Base-by-base conservation (phyloP, 2,329 filamentous ascomycete species). In the Plenodomus lindquistii region DNA sequence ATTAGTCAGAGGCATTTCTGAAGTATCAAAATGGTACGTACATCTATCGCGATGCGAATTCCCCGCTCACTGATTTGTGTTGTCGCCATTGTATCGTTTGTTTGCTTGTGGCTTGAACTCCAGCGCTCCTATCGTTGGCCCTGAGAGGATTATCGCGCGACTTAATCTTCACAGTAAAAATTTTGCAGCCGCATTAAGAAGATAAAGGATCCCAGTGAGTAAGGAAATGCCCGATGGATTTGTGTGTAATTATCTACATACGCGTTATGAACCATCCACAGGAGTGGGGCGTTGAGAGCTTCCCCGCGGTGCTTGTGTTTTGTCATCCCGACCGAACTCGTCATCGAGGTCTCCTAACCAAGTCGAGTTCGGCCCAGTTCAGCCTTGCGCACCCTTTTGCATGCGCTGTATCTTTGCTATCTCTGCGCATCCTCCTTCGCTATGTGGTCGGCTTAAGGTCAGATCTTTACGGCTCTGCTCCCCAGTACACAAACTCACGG, bases 1-100 rank as follows among this genome's bases (percentile, higher is more conserved):
- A 40, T 24, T 21, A 31, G 43, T 59, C 48, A 65, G 52, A 40
- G 36, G 10, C 6, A 24, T 24, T 24, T 24, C 5, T 31, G 15
- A 8, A 31, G 11, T 4, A 15, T 31, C 41, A 22, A 24, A 29
- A 34, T 6, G 16, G 5, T 38, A 44, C 60, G 27, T 57, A 75
- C 73, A 46, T 80, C 78, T 54, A 91, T 91, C 58, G 88, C 87
- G 60, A 91, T 90, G 66, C 86, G 85, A 62, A 90, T 85, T 48
- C 86, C 86, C 54, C 83, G 80, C 57, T 51, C 44, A 22, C 54
- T 51, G n/a, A 62, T 62, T 24, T 63, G 54, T 49, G 55, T 42
- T 37, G 61, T 55, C n/a, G 53, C 57, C 67, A 71, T 67, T 36
- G 27, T 27, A 29, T 13, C 19, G 34, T 13, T 31, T 17, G n/a